Conservation (phyloP, 805 yeast species). For the Candida vaughaniae region DNA sequence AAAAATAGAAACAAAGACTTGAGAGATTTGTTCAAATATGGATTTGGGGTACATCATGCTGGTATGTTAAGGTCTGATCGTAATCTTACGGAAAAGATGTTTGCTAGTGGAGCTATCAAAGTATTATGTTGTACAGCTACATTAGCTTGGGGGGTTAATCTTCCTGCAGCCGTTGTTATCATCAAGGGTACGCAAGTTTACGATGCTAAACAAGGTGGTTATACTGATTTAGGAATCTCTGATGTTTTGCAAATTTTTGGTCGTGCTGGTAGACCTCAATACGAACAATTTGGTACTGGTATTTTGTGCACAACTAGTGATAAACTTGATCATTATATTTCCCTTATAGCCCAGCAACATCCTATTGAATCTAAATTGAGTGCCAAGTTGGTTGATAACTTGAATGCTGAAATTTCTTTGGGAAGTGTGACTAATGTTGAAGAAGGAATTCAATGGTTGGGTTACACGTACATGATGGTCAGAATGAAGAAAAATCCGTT, state of each 20-base stretch:
- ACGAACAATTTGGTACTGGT: constrained; percentile 90
- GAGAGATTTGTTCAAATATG: constrained; percentile 73
- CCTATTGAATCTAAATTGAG: constrained; percentile 88
- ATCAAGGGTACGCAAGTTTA: constrained; percentile 96
- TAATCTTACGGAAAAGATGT: constrained; percentile 84
- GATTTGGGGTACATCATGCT: constrained; percentile 96
- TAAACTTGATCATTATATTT: constrained; percentile 81
- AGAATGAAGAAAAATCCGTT: constrained; percentile 94
- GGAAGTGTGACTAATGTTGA: constrained; percentile 94
- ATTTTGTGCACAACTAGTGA: constrained; percentile 82
- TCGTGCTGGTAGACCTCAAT: constrained; percentile 99
- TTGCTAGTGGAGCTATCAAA: constrained; percentile 77
- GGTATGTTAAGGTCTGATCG: constrained; percentile 93
- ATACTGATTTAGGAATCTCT: constrained; percentile 87
- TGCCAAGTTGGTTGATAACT: constrained; percentile 79
- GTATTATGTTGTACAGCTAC: constrained; percentile 96
- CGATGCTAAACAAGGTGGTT: constrained; percentile 93
- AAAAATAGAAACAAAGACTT: constrained; percentile 75
- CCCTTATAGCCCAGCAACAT: constrained; percentile 87
- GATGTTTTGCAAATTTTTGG: constrained; percentile 98
- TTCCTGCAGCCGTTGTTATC: constrained; percentile 97
- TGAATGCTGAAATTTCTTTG: constrained; percentile 93
- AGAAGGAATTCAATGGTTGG: constrained; percentile 97
- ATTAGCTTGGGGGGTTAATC: constrained; percentile 98
- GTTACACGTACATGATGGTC: constrained; percentile 91